Conservation (phyloP, 2,329 filamentous ascomycete genomes). For the Dryadomyces sulphureus region DNA sequence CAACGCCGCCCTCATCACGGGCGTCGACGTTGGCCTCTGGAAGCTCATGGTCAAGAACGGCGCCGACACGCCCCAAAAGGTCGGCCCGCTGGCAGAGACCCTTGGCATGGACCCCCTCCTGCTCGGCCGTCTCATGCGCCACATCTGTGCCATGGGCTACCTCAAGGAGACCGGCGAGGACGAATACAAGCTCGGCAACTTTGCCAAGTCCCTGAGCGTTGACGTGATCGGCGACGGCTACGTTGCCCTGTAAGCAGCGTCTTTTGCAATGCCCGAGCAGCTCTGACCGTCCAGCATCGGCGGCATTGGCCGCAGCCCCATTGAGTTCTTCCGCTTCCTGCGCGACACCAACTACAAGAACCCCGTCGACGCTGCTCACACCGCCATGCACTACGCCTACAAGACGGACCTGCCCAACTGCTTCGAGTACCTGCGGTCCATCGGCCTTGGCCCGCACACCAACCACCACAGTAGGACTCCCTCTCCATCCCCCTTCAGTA, state of each 20-base stretch:
- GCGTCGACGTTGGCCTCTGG: conserved; percentile 23
- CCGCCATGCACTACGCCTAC: conserved; percentile 1
- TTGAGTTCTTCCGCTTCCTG: conserved; percentile 1
- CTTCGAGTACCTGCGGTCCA: conserved; percentile 7
- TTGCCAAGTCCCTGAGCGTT: conserved; percentile 18
- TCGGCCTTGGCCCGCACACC: conserved; percentile 7
- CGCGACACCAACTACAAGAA: background rate
- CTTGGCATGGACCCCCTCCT: conserved; percentile 15
- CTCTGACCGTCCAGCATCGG: conserved; percentile 6
- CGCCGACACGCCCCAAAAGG: conserved; percentile 16
- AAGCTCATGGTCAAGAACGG: conserved; percentile 18
- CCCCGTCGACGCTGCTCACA: background rate
- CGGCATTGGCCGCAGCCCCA: background rate
- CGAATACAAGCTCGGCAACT: conserved; percentile 20
- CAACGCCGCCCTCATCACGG: conserved; percentile 7
- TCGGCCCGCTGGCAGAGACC: conserved; percentile 16
- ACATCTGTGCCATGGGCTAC: conserved; percentile 22
- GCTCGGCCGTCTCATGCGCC: conserved; percentile 18
- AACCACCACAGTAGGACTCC: conserved; percentile 12
- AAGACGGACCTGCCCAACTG: conserved; percentile 7
- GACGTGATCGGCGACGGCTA: conserved; percentile 19
- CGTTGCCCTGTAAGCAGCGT: conserved; percentile 11
- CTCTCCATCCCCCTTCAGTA: background rate
- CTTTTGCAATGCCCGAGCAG: background rate
- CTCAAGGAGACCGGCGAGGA: conserved; percentile 19